A percentile compares a stretch with the other conserved stretches of the same genome.
Conservation (phyloP, 2,329 filamentous ascomycete genomes). For the Drechslerella coelobrocha region DNA sequence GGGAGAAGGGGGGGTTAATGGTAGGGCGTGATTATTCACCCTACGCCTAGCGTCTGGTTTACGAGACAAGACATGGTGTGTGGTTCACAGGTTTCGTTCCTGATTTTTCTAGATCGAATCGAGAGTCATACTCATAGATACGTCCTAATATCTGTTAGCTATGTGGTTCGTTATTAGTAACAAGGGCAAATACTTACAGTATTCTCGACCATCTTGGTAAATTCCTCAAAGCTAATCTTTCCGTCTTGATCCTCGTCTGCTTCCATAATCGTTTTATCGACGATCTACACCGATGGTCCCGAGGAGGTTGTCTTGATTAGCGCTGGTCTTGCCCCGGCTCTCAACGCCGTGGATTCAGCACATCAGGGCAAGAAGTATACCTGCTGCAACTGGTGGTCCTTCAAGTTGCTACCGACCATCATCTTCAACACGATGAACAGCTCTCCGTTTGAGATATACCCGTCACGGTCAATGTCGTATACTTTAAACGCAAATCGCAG, state of each 20-base stretch:
- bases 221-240: constrained; percentile 99
- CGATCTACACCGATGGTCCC: constrained; percentile 66
- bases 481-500: constrained; percentile 98
- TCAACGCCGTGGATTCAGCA: not conserved
- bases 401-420: constrained; percentile 99
- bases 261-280: constrained; percentile 99
- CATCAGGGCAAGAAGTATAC: constrained; percentile 55
- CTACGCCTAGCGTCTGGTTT: too few species aligned
- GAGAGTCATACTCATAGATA: constrained; percentile 77
- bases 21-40: too few species aligned
- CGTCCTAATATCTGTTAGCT: constrained; percentile 59
- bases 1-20: too few species aligned
- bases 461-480: constrained; percentile 98
- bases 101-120: constrained; percentile 59
- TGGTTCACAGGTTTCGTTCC: too few species aligned
- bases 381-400: constrained; percentile 97
- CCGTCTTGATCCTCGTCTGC: constrained; percentile 94
- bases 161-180: constrained; percentile 54
- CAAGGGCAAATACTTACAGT: constrained; percentile 65
- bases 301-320: constrained; percentile 5
- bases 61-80: too few species aligned
- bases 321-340: not conserved
- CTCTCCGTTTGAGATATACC: constrained; percentile 98
- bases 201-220: constrained; percentile 97
- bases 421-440: constrained; percentile 99